Evolutionary conservation across 2,329 filamentous ascomycete species (phyloP).

Genomic region (Ophiostoma fasciatum): DNA sequence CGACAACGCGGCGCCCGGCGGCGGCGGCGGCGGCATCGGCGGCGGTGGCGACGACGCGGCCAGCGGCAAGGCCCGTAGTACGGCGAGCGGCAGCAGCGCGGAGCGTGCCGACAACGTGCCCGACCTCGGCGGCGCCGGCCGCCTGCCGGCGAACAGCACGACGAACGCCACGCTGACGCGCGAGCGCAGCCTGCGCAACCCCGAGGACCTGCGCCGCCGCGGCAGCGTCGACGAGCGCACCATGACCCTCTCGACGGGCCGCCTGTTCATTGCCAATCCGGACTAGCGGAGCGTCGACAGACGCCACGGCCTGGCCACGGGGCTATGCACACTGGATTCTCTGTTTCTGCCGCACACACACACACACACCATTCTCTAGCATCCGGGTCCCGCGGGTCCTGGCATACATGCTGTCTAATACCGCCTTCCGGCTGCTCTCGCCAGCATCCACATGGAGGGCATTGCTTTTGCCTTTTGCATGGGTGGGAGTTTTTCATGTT

Average conservation of each 20-base stretch:
- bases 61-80: slow-evolving; percentile 35
- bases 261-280: slow-evolving; percentile 76
- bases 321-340: neutral
- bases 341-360: neutral
- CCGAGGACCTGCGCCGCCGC: slow-evolving; percentile 57
- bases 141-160: slow-evolving; percentile 43
- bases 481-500: too few species aligned
- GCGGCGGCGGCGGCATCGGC: neutral
- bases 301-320: too few species aligned
- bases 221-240: slow-evolving; percentile 76
- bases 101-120: slow-evolving; percentile 47
- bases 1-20: slow-evolving; percentile 11
- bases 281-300: slow-evolving; percentile 36
- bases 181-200: slow-evolving; percentile 51
- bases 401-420: too few species aligned
- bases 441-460: too few species aligned
- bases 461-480: too few species aligned
- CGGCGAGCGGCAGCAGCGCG: slow-evolving; percentile 39
- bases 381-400: too few species aligned
- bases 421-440: too few species aligned
- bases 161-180: slow-evolving; percentile 42
- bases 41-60: slow-evolving; percentile 25
- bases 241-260: slow-evolving; percentile 56
- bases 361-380: too few species aligned
- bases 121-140: slow-evolving; percentile 33